A percentile compares a stretch with the other conserved stretches of the same genome.
Conservation (phyloP, 441 rosid genomes). For the Pelargonium cotyledonis region DNA sequence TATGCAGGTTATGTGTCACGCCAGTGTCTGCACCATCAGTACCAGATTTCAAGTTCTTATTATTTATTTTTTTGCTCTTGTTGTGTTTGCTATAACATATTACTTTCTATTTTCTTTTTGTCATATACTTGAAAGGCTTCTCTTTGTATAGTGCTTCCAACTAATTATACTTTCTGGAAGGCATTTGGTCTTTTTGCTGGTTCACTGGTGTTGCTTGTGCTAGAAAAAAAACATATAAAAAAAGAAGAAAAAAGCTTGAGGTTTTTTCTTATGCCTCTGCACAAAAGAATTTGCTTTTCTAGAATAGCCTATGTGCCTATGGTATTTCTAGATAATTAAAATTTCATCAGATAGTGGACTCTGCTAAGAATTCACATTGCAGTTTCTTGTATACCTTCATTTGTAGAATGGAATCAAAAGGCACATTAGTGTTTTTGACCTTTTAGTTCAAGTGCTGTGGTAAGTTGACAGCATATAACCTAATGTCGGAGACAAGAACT, state of each 20-base stretch:
- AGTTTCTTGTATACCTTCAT: not conserved
- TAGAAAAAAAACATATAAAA: not conserved
- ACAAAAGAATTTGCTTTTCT: not conserved
- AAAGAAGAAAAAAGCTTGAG: not conserved
- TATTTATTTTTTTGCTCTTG: not conserved
- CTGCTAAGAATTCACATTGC: not conserved
- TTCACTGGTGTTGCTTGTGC: not conserved
- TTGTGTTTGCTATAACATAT: not conserved
- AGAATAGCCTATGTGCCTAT: not conserved
- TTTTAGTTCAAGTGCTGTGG: too few relatives aligned
- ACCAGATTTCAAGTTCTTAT: not conserved
- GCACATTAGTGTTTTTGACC: not conserved
- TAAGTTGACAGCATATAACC: too few relatives aligned
- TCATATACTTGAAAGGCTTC: constrained; percentile 1
- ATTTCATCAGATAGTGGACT: not conserved
- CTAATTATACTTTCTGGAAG: not conserved
- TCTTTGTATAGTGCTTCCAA: not conserved
- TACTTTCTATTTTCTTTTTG: not conserved
- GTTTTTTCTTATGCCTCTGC: not conserved
- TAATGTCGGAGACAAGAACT: too few relatives aligned
- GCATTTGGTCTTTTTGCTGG: not conserved
- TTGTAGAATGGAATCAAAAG: too few relatives aligned
- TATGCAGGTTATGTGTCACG: not conserved
- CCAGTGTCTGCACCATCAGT: not conserved
- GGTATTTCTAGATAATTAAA: not conserved